A percentile compares a stretch with the other conserved stretches of the same genome.
phyloP scores from a whole-genome alignment of 805 yeast genomes.

The Ascoidea tarda region DNA sequence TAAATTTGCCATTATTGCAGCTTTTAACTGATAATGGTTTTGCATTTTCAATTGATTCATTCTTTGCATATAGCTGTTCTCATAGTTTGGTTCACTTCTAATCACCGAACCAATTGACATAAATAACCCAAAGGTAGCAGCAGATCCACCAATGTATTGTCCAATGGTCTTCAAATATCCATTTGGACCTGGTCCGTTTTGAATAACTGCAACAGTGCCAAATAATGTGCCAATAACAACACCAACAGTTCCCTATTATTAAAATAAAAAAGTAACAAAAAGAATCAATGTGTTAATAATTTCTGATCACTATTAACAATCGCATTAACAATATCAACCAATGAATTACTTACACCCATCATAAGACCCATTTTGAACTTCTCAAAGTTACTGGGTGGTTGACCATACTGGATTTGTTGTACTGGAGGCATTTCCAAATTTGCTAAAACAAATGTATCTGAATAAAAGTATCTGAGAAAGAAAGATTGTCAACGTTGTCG shows the following conservation, averaged over 20 bases:
- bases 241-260: slow-evolving; percentile 42
- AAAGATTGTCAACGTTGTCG: too few relatives aligned
- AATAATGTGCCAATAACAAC: slow-evolving; percentile 90
- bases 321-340: slow-evolving; percentile 14
- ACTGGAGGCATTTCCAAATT: slow-evolving; percentile 32
- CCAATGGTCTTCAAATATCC: slow-evolving; percentile 96
- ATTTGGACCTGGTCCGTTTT: slow-evolving; percentile 96
- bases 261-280: background rate
- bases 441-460: too few relatives aligned
- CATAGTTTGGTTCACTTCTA: slow-evolving; percentile 40
- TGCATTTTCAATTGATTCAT: too few relatives aligned
- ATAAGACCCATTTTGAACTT: slow-evolving; percentile 97
- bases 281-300: background rate
- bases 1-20: too few relatives aligned
- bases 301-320: background rate
- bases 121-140: slow-evolving; percentile 91
- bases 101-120: slow-evolving; percentile 94
- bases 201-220: slow-evolving; percentile 84
- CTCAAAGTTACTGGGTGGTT: slow-evolving; percentile 79
- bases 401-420: slow-evolving; percentile 39
- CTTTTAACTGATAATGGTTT: too few relatives aligned
- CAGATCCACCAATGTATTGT: slow-evolving; percentile 91
- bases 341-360: slow-evolving; percentile 53
- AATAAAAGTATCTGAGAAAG: too few relatives aligned
- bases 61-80: too few relatives aligned